phyloP scores from a whole-genome alignment of 2,329 filamentous ascomycete genomes.

The Hymenoscyphus linearis region DNA sequence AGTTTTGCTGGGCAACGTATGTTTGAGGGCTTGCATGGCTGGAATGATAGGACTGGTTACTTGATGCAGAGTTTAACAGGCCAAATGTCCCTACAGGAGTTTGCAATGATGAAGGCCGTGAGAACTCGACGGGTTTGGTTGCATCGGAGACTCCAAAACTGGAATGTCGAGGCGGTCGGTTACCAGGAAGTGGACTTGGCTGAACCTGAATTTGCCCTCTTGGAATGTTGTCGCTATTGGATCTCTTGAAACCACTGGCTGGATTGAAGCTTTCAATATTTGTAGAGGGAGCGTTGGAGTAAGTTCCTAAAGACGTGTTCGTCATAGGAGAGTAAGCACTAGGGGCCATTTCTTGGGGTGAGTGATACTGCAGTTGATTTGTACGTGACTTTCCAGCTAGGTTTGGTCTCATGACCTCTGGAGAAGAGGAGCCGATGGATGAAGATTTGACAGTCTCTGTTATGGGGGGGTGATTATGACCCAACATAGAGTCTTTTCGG shows the following conservation, averaged over 20 bases:
- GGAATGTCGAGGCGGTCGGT: conserved; percentile 24
- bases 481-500: conserved; percentile 63
- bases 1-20: conserved; percentile 57
- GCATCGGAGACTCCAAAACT: conserved; percentile 30
- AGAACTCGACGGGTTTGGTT: conserved; percentile 33
- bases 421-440: conserved; percentile 25
- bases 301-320: conserved; percentile 27
- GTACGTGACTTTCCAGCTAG: conserved; percentile 22
- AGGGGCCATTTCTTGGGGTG: conserved; percentile 27
- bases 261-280: conserved; percentile 25
- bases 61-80: conserved; percentile 47
- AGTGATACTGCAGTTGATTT: conserved; percentile 29
- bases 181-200: conserved; percentile 13
- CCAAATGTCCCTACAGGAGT: conserved; percentile 43
- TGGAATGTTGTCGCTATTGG: conserved; percentile 29
- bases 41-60: conserved; percentile 40
- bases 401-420: conserved; percentile 28
- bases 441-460: conserved; percentile 22
- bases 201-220: conserved; percentile 17
- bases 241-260: conserved; percentile 24
- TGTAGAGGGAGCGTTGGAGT: conserved; percentile 23
- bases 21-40: conserved; percentile 41
- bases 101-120: conserved; percentile 42
- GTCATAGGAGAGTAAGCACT: conserved; percentile 29
- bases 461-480: conserved; percentile 40